Evolutionary conservation across 2,329 filamentous ascomycete genomes (phyloP), one percentile per base, ranked within the genome.

Genomic region (Epichloe scottii): DNA sequence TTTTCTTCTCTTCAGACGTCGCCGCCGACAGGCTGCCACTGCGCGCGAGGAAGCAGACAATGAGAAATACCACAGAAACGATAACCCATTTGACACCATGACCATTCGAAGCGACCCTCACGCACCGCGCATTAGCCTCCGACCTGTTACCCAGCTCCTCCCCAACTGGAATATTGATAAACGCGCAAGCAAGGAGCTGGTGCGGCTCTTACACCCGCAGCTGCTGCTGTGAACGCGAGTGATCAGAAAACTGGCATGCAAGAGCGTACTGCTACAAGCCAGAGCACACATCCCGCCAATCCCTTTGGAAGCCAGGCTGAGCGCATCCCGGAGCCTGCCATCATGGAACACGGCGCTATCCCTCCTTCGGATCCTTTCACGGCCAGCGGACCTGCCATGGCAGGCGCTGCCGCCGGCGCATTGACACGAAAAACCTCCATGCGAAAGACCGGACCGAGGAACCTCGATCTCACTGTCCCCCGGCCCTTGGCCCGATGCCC

Each of bases 121-220:
- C 74, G 83, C 89, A 43, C 89, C 89, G n/a, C 84, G 84, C 55
- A 76, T 96, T 54, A 94, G 88, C 62, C 75, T 95, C 50, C 84
- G 89, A 47, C 89, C 89, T 3, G 79, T 93, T 46, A 91, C 88
- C 40, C 82, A 93, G 60, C 90, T 95, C 68, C 75, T 87, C 39
- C 86, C 88, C 5, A 82, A 79, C 61, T 76, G 60, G 57, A 67
- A 66, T 50, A 60, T 70, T 7, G 75, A 78, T 50, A 73, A 75
- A 62, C 70, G 73, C 48, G 62, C 66, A 37, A 80, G 73, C 68
- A 75, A 72, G 53, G 70, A 34, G 70, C 71, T 53, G 68, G 66
- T 34, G 64, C 75, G 50, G 65, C 66, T 34, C 62, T 70, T 8
- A 59, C 64, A 45, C 61, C 61, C 15, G 59, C 67, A 21, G 56